phyloP scores from a whole-genome alignment of 768 basidiomycete genomes.

The Suillus occidentalis region DNA sequence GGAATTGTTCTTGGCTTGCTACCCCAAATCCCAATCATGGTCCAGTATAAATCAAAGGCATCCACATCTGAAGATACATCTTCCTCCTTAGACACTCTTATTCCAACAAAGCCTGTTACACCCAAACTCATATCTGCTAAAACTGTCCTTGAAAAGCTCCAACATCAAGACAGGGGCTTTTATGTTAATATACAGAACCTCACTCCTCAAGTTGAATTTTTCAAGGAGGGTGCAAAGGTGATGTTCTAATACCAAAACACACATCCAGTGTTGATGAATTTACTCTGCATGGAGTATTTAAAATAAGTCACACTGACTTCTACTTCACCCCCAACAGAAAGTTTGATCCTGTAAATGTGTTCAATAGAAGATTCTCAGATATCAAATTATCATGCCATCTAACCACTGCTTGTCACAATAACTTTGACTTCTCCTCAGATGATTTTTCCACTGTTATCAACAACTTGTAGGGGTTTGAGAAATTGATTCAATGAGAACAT shows the following conservation, averaged over 20 bases:
- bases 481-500: not conserved
- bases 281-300: not conserved
- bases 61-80: too few relatives aligned
- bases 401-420: not conserved
- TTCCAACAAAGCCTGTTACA: too few relatives aligned
- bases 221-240: not conserved
- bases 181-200: not conserved
- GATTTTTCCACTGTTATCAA: not conserved
- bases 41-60: too few relatives aligned
- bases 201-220: not conserved
- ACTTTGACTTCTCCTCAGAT: not conserved
- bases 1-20: too few relatives aligned
- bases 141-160: not conserved
- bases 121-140: too few relatives aligned
- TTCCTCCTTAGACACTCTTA: too few relatives aligned
- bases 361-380: not conserved
- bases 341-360: constrained; percentile 2
- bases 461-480: constrained; percentile 1
- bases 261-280: not conserved
- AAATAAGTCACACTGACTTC: not conserved
- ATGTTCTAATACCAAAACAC: not conserved
- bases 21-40: too few relatives aligned
- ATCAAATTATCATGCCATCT: constrained; percentile 3
- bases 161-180: not conserved
- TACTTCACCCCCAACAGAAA: constrained; percentile 1